Base-by-base conservation (phyloP, 2,329 filamentous ascomycete species). In the Cercospora canescens region DNA sequence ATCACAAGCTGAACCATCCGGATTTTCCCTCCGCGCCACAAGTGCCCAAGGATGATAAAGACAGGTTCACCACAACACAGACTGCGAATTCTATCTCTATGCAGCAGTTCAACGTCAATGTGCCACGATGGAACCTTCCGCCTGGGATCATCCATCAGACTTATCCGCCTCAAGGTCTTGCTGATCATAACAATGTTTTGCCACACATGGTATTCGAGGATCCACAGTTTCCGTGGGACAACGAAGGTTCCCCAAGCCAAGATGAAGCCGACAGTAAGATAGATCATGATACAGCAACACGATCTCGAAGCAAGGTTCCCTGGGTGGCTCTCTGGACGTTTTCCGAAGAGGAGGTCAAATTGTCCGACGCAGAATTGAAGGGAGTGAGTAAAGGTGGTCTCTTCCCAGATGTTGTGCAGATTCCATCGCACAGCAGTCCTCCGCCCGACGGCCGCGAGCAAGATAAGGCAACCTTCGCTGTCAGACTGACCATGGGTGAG, bases 171-270 rank as follows among this genome's bases (percentile, higher is more conserved):
- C 52, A 61, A 30, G 65, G 65, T 6, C 14, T 34, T 3, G 48
- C 24, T 4, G 65, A 65, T 32, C 50, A 67, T 9, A 41, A 30
- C 30, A 66, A 62, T 26, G 54, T 64, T 45, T 50, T 67, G 12
- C 65, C 65, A 9, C 65, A 67, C 26, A 64, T 67, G 14, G 39
- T 57, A 7, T 61, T 67, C 16, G 28, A 61, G 11, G 57, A 67
- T 32, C 35, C 56, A 12, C 50, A 56, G 26, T 35, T 66, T 18
- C 64, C 64, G 26, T 66, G 64, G 64, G 34, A 18, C 12, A 41
- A 41, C 28, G 55, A 60, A n/a, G 62, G 55, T 11, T 30, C 24
- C 37, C 55, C 55, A 11, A 30, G 12, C 7, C 60, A 57, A 28
- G 50, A 57, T 11, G 8, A 14, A n/a, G 16, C 26, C 14, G 60